phyloP scores from a whole-genome alignment of 164 flowering plant genomes.

The Warburgia ugandensis region DNA sequence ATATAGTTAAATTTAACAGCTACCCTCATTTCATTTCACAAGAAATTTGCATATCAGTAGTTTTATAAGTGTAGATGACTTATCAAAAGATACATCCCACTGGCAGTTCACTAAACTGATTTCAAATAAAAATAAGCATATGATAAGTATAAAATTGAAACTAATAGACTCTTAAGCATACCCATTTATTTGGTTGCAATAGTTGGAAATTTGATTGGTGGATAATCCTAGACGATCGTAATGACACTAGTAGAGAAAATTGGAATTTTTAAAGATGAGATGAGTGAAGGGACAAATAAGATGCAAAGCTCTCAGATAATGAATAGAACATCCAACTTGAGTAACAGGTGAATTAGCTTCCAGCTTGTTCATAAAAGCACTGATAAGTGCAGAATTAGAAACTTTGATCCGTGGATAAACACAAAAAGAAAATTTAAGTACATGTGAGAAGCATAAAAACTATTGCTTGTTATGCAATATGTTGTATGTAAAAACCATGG shows the following conservation, averaged over 20 bases:
- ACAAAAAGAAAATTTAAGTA: slow-evolving; percentile 3
- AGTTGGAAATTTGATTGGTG: slow-evolving; percentile 40
- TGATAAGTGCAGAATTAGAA: slow-evolving; percentile 92
- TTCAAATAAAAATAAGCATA: background rate
- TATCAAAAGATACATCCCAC: background rate
- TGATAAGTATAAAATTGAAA: background rate
- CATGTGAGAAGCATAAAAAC: background rate
- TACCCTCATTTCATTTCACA: too few relatives aligned
- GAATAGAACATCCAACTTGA: slow-evolving; percentile 41
- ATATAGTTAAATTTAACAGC: too few relatives aligned
- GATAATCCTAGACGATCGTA: slow-evolving; percentile 85
- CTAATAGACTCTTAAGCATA: slow-evolving; percentile 18
- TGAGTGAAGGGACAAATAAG: background rate
- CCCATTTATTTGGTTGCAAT: slow-evolving; percentile 98
- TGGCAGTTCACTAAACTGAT: background rate
- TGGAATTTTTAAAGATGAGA: slow-evolving; percentile 1
- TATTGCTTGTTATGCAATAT: background rate
- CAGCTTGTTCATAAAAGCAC: slow-evolving; percentile 92
- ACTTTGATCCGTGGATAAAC: slow-evolving; percentile 69
- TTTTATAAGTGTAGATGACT: too few relatives aligned
- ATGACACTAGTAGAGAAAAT: slow-evolving; percentile 56
- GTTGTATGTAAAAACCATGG: too few relatives aligned
- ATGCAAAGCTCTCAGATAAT: background rate
- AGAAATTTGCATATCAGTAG: too few relatives aligned
- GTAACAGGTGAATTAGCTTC: slow-evolving; percentile 81